phyloP scores from a whole-genome alignment of 2,329 filamentous ascomycete genomes.

The Aureobasidium namibiae region DNA sequence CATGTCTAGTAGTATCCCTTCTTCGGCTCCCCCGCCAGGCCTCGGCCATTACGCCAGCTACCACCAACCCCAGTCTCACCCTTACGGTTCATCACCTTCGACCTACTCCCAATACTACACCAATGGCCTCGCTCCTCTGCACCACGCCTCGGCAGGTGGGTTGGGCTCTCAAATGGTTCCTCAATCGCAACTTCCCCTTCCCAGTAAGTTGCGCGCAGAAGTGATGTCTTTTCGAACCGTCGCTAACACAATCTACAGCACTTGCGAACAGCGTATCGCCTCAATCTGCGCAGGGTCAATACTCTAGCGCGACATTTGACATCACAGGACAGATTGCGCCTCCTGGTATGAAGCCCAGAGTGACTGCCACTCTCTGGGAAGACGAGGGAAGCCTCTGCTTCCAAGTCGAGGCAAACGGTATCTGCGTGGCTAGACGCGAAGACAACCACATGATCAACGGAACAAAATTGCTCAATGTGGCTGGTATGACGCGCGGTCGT shows the following conservation, averaged over 20 bases:
- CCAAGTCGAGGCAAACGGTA: slow-evolving; percentile 90
- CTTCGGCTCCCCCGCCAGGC: slow-evolving; percentile 50
- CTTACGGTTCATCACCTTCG: slow-evolving; percentile 53
- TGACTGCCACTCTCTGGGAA: slow-evolving; percentile 96
- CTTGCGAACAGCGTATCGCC: slow-evolving; percentile 15
- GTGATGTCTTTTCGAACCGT: slow-evolving; percentile 14
- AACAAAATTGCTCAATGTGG: slow-evolving; percentile 92
- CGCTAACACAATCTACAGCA: not conserved
- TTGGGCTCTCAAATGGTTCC: slow-evolving; percentile 60
- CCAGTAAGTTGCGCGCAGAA: slow-evolving; percentile 24
- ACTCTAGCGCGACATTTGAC: slow-evolving; percentile 47
- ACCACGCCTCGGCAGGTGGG: slow-evolving; percentile 60
- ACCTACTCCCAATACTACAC: slow-evolving; percentile 70
- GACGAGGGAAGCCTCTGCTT: slow-evolving; percentile 97
- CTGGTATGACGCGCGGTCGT: slow-evolving; percentile 93
- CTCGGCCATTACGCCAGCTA: slow-evolving; percentile 73
- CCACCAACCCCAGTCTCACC: slow-evolving; percentile 31
- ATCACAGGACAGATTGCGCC: slow-evolving; percentile 88
- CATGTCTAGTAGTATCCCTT: slow-evolving; percentile 18
- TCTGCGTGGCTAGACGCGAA: slow-evolving; percentile 90
- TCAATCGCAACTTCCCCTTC: slow-evolving; percentile 59
- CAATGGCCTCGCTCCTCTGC: slow-evolving; percentile 74
- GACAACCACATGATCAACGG: slow-evolving; percentile 99
- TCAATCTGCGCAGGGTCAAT: slow-evolving; percentile 16
- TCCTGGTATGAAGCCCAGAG: slow-evolving; percentile 88